A percentile compares a stretch with the other conserved stretches of the same genome.
Conservation (phyloP, 768 basidiomycete species). For the Dentipellis fragilis region DNA sequence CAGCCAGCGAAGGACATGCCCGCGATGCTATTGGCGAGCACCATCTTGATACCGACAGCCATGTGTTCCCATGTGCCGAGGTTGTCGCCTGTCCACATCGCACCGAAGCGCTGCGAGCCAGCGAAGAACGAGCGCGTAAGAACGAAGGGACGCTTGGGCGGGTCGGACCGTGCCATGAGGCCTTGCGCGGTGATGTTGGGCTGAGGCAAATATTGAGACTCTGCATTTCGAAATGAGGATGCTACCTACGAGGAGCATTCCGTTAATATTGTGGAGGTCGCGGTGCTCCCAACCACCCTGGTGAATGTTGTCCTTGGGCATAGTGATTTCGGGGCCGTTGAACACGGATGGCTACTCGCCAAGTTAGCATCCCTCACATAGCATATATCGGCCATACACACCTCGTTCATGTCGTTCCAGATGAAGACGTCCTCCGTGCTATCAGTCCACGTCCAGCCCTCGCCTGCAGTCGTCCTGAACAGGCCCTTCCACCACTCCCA, state of each 20-base stretch:
- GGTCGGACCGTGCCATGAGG: slow-evolving; percentile 60
- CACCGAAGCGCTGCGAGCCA: slow-evolving; percentile 91
- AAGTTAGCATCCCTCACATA: slow-evolving; percentile 7
- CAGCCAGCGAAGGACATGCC: slow-evolving; percentile 91
- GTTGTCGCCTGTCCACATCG: slow-evolving; percentile 99
- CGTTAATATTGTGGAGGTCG: slow-evolving; percentile 95
- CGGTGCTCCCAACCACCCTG: slow-evolving; percentile 97
- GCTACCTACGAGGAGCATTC: slow-evolving; percentile 74
- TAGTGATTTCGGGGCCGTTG: slow-evolving; percentile 93
- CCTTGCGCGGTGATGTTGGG: slow-evolving; percentile 79
- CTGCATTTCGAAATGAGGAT: neutral
- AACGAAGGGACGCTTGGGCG: slow-evolving; percentile 84
- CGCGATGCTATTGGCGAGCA: slow-evolving; percentile 76
- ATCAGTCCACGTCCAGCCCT: slow-evolving; percentile 65
- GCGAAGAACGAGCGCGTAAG: slow-evolving; percentile 92
- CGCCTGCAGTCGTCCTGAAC: slow-evolving; percentile 54
- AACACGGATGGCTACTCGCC: slow-evolving; percentile 83
- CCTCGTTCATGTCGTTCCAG: slow-evolving; percentile 99
- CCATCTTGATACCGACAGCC: slow-evolving; percentile 88
- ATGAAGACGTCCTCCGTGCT: slow-evolving; percentile 82
- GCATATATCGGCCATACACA: slow-evolving; percentile 21
- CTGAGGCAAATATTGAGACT: slow-evolving; percentile 28
- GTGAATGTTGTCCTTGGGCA: slow-evolving; percentile 71
- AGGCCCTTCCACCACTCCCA: slow-evolving; percentile 89
- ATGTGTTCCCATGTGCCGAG: slow-evolving; percentile 98